Base-by-base conservation (phyloP, 208 protist genomes). In the Leptomonas pyrrhocoris region DNA sequence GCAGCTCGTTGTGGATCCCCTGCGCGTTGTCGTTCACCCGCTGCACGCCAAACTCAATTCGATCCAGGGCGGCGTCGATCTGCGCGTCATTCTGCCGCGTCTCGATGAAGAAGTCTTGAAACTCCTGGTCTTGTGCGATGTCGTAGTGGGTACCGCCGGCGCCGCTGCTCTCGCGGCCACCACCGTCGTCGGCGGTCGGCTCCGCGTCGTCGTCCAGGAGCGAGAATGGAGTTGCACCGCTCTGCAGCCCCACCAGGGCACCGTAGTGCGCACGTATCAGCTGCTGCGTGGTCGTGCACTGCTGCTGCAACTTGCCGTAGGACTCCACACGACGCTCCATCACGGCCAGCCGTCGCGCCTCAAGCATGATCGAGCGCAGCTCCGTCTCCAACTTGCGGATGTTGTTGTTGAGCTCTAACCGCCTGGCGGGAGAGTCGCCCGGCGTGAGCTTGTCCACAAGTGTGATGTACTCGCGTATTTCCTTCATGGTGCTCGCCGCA, bases 41-140 rank as follows among this genome's bases (percentile, higher is more conserved):
- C 54, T 74, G 62, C 36, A 89, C 80, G 27, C 83, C 80, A 21
- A 73, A 68, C 51, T 84, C 70, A 36, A 92, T 92, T 19, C 84
- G 74, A 58, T 88, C 85, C 11, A 91, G 75, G 12, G 80, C 71
- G 19, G 74, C 73, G 63, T 89, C 84, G 43, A 90, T 86, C 31
- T 59, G 56, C 21, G 66, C 57, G 61, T 91, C 75, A 59, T 74
- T 83, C 31, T 80, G 71, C 49, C 78, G 70, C n/a, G 77, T 86
- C 18, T 75, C 68, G 7, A 54, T 65, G 57, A 86, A 85, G 73
- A 89, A 88, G 18, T 81, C 42, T 3, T 57, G 36, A 55, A 94
- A 88, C 51, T 91, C 83, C 7, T 56, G 61, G 53, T 85, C 83
- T 31, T 85, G 71, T 21, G 76, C 74, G 15, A 85, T 61, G 66